A percentile compares a stretch with the other conserved stretches of the same genome.
Conservation (phyloP, 2,329 filamentous ascomycete genomes). For the Fusarium sp. region DNA sequence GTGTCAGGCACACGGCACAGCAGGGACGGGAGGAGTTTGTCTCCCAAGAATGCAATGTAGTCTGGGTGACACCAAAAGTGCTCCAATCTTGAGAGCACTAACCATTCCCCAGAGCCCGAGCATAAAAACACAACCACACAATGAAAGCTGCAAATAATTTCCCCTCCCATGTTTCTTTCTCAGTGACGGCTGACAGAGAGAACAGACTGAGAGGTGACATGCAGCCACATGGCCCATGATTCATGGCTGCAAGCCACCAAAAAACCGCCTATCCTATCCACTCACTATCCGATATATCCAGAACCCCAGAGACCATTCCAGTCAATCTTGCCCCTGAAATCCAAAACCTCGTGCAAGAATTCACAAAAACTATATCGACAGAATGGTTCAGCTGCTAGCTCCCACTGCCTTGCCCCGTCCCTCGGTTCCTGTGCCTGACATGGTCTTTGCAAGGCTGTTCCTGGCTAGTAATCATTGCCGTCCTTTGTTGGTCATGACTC, state of each 20-base stretch:
- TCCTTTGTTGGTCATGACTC: conserved; percentile 34
- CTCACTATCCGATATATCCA: conserved; percentile 2
- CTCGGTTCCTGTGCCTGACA: conserved; percentile 24
- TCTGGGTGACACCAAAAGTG: conserved; percentile 29
- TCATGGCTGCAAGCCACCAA: conserved; percentile 30
- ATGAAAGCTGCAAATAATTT: background rate
- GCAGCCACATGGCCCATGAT: conserved; percentile 25
- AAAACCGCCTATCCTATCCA: background rate
- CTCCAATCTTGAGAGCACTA: background rate
- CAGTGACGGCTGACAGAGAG: background rate
- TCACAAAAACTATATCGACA: conserved; percentile 30
- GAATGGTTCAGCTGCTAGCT: background rate
- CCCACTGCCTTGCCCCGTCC: background rate
- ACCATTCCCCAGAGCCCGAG: background rate
- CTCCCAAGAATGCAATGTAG: conserved; percentile 22
- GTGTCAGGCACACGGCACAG: conserved; percentile 15
- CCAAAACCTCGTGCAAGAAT: conserved; percentile 25
- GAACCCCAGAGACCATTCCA: conserved; percentile 31
- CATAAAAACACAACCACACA: background rate
- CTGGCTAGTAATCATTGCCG: conserved; percentile 30
- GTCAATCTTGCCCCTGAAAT: conserved; percentile 22
- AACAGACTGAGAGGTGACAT: background rate
- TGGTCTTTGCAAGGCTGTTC: conserved; percentile 20
- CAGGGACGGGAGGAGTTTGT: conserved; percentile 18
- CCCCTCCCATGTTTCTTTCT: background rate